Evolutionary conservation across 306 rosid genomes (phyloP).

Genomic region (Ochetophila trinervis): DNA sequence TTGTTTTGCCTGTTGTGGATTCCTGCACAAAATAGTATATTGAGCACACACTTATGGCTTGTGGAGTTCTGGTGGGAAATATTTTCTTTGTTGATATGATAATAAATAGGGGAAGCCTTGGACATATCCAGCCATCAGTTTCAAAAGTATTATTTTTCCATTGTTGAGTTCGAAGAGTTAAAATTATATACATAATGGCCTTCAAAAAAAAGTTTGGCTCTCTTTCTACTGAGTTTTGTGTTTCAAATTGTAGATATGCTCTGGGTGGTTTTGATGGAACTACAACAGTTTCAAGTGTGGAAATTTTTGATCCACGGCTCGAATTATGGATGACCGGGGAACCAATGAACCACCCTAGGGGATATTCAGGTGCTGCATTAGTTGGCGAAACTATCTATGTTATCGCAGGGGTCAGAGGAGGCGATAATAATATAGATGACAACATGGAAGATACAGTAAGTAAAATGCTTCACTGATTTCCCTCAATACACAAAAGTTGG

Average conservation of each 20-base stretch:
- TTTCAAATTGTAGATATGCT: constrained; percentile 43
- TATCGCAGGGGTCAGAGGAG: constrained; percentile 56
- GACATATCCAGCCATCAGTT: neutral
- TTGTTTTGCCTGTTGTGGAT: neutral
- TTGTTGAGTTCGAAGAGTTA: neutral
- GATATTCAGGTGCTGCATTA: constrained; percentile 59
- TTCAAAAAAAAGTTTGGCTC: neutral
- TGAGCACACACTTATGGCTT: too few relatives aligned
- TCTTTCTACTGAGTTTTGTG: neutral
- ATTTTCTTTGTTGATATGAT: too few relatives aligned
- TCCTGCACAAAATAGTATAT: neutral
- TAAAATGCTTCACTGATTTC: neutral
- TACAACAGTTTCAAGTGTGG: constrained; percentile 41
- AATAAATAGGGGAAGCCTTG: neutral
- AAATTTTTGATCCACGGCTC: constrained; percentile 53
- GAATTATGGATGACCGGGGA: constrained; percentile 49
- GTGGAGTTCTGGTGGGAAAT: too few relatives aligned
- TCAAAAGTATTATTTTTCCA: neutral
- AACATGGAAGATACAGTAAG: constrained; percentile 47
- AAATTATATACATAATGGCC: constrained; percentile 5
- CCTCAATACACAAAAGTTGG: neutral
- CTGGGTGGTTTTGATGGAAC: constrained; percentile 66
- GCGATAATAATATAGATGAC: constrained; percentile 6
- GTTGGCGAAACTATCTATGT: constrained; percentile 52
- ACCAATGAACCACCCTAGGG: constrained; percentile 38